Conservation (phyloP, 2,329 filamentous ascomycete species). For the Exophiala sp. region DNA sequence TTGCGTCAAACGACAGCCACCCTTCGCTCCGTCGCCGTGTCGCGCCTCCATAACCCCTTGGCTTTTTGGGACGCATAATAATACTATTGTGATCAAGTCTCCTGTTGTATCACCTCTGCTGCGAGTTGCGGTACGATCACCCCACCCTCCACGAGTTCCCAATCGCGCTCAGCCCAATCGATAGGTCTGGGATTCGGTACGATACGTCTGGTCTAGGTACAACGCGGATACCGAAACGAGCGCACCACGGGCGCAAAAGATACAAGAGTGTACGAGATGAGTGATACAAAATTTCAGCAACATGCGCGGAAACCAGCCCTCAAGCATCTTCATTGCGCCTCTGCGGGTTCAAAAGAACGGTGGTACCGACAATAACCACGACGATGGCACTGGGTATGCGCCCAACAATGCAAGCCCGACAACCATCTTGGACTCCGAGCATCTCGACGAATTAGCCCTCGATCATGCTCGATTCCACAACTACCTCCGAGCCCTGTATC, state of each 20-base stretch:
- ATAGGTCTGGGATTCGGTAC: too few species aligned
- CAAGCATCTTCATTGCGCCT: conserved; percentile 31
- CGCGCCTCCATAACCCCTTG: conserved; percentile 4
- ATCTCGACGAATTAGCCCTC: conserved; percentile 42
- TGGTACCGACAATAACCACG: neutral
- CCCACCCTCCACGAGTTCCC: too few species aligned
- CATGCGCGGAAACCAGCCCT: conserved; percentile 19
- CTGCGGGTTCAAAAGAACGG: conserved; percentile 24
- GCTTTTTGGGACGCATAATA: conserved; percentile 13
- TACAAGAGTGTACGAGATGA: conserved; percentile 16
- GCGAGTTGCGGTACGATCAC: too few species aligned
- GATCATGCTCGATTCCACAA: conserved; percentile 76
- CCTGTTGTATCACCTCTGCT: too few species aligned
- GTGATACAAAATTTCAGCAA: conserved; percentile 6
- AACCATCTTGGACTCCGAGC: conserved; percentile 24
- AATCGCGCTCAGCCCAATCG: too few species aligned
- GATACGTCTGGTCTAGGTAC: too few species aligned
- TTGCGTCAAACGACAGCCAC: conserved; percentile 14
- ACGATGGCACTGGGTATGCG: conserved; percentile 7
- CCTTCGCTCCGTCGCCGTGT: conserved; percentile 10
- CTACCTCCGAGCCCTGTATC: conserved; percentile 90
- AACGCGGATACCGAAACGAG: neutral
- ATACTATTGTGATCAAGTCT: neutral
- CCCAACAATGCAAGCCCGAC: conserved; percentile 14
- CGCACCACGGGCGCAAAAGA: neutral